Evolutionary conservation across 2,329 filamentous ascomycete species (phyloP), one percentile per base, ranked within the genome.

Genomic region (Pseudogymnoascus sp.): DNA sequence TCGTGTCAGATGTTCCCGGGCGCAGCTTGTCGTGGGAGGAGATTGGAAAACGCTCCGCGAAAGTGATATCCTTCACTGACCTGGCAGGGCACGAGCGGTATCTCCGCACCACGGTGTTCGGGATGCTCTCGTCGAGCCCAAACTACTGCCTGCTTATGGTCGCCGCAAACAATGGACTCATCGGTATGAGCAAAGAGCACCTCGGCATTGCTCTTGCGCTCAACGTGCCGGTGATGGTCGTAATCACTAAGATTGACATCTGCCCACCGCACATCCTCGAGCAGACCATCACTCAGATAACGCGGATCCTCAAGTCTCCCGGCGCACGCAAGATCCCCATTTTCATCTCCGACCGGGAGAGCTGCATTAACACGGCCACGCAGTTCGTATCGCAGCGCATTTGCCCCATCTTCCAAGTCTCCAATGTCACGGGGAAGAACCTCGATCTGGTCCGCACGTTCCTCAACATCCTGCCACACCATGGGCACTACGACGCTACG

Each of bases 81-180:
- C 79, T 99, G 68, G 95, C 95, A 4, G 95, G 95, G 31, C 95
- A 99, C 77, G 95, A 97, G 78, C 86, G 91, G 61, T 99, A 99
- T 74, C 81, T 99, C 60, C 86, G 95, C 35, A 99, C 95, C 1
- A 99, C 95, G 0, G 93, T 99, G 26, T 99, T 99, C 72, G 95
- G 95, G 1, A 82, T 99, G 68, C 79, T 99, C 24, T 96, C 91
- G 63, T 96, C 91, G 76, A 96, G 92, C 78, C 95, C 95, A 0
- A 96, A 97, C 72, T 99, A 97, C 79, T 97, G 95, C 74, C 78
- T 99, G 29, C 84, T 99, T 59, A 99, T 99, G 95, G 95, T 99
- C 0, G 95, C 95, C 11, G 95, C 95, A 16, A 99, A 99, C 71
- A 97, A 99, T 72, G 95, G 95, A 3, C 80, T 99, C 53, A 90